These are phyloP conservation scores for Fistulifera pelliculosa DNA, from an alignment of 108 stramenopile species.

Conservation along the genomic window DNA sequence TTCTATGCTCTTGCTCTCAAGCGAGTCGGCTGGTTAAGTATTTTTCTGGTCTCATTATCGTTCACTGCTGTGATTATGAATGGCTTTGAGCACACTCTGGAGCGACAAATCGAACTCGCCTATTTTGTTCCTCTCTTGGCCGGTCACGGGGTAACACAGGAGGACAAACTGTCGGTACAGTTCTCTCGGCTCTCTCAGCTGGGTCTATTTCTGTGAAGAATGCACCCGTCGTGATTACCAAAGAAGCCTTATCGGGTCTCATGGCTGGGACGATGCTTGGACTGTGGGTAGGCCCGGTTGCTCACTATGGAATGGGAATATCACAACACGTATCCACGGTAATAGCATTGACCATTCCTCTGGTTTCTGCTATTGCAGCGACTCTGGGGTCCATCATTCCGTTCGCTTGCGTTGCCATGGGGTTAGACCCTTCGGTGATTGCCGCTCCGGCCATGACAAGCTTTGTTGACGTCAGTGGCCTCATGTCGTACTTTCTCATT, in stretches of 20 bases:
- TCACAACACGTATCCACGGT: constrained; percentile 69
- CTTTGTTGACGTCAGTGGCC: constrained; percentile 81
- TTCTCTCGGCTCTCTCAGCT: constrained; percentile 66
- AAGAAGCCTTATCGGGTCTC: constrained; percentile 68
- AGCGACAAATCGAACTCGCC: constrained; percentile 77
- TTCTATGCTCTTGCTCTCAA: constrained; percentile 48
- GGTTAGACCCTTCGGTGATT: constrained; percentile 77
- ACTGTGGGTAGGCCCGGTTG: constrained; percentile 51
- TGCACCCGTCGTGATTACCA: constrained; percentile 48
- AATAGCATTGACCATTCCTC: constrained; percentile 61
- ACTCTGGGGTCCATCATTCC: constrained; percentile 72
- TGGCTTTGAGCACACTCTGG: constrained; percentile 82
- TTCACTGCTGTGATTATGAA: constrained; percentile 82
- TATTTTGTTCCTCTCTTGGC: constrained; percentile 86
- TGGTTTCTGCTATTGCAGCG: constrained; percentile 72
- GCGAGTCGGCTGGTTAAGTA: constrained; percentile 74
- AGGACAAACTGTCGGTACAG: constrained; percentile 80
- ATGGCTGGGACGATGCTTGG: constrained; percentile 59
- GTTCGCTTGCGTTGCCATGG: constrained; percentile 58
- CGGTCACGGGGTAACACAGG: constrained; percentile 89
- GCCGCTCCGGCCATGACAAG: constrained; percentile 88
- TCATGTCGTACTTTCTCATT: constrained; percentile 79
- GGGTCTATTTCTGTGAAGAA: constrained; percentile 47
- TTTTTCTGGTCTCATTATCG: constrained; percentile 67
- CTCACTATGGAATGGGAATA: constrained; percentile 72